Base-by-base conservation (phyloP, 345 rosid genomes). In the Populus euphratica region DNA sequence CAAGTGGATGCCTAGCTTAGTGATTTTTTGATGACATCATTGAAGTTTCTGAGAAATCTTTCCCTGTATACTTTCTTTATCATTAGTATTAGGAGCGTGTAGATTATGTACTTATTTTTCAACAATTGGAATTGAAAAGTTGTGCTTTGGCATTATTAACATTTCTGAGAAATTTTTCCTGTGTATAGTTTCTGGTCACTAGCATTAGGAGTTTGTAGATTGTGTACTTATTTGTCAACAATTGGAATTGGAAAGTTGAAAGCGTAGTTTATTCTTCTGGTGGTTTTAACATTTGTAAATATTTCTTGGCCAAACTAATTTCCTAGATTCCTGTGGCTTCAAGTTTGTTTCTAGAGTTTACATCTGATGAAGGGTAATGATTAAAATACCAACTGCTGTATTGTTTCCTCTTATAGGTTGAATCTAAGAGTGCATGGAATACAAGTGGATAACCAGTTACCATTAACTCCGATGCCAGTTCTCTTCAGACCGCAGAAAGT, bases 401-500 rank as follows among this genome's bases (percentile, higher is more conserved):
- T 13, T 73, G 23, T 33, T 77, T 74, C 76, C 29, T 72, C 43
- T 84, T 74, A 43, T 87, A 94, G 99, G 88, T 92, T 90, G 89
- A 91, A 92, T 85, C 75, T 94, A 75, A 87, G 93, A 85, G 89
- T 92, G 92, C 89, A 74, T 54, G 91, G 95, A 73, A 81, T 94
- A 85, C 99, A 96, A 90, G 89, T 92, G 75, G 99, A 96, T 86
- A 96, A 94, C 85, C 99, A 96, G 85, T 82, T 96, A 85, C 99
- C 99, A 21, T 83, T 96, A 79, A 87, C 94, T 82, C 94, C 94
- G 73, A 89, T 88, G 89, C 99, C 99, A 47, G 99, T 94, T 86
- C 95, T 96, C 77, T 94, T 92, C 81, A 89, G 99, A 82, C 97
- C 98, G 47, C 99, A 92, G 87, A 92, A 74, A 92, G 80, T 75